Evolutionary conservation across 1,139 yeast species (phyloP).

Genomic region (Zygoascus hellenicus): DNA sequence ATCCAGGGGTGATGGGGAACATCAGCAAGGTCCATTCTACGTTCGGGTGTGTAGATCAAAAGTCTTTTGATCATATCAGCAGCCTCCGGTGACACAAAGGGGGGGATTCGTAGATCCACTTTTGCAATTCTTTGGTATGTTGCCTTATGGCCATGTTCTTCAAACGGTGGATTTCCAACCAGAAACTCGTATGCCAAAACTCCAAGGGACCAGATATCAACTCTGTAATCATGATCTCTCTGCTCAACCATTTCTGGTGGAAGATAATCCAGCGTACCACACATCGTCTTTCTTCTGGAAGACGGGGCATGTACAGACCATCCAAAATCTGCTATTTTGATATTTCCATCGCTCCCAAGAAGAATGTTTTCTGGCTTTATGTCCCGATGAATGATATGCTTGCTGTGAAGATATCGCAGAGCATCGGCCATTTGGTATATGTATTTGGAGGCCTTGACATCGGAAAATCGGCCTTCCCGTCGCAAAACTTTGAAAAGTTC

Average conservation of each 20-base stretch:
- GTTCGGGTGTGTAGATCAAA: constrained; percentile 61
- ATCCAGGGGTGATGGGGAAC: constrained; percentile 84
- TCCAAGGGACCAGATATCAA: constrained; percentile 93
- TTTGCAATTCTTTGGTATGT: constrained; percentile 75
- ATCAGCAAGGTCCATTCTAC: constrained; percentile 55
- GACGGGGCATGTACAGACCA: constrained; percentile 78
- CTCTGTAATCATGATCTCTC: constrained; percentile 68
- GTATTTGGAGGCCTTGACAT: constrained; percentile 64
- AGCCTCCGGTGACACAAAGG: constrained; percentile 65
- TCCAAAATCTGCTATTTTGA: constrained; percentile 86
- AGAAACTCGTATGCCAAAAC: constrained; percentile 78
- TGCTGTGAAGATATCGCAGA: constrained; percentile 65
- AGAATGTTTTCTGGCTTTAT: constrained; percentile 88
- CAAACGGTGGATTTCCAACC: constrained; percentile 88
- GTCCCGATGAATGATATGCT: constrained; percentile 83
- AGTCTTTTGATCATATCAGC: constrained; percentile 60
- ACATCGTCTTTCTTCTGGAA: constrained; percentile 65
- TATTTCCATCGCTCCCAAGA: constrained; percentile 58
- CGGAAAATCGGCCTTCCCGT: constrained; percentile 59
- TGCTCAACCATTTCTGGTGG: constrained; percentile 96
- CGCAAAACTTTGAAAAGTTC: constrained; percentile 75
- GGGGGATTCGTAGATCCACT: constrained; percentile 71
- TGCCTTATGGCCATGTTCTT: constrained; percentile 63
- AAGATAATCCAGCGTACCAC: constrained; percentile 90
- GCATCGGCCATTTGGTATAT: constrained; percentile 81